Conservation (phyloP, 129 eudicot species). For the Lonicera japonica region DNA sequence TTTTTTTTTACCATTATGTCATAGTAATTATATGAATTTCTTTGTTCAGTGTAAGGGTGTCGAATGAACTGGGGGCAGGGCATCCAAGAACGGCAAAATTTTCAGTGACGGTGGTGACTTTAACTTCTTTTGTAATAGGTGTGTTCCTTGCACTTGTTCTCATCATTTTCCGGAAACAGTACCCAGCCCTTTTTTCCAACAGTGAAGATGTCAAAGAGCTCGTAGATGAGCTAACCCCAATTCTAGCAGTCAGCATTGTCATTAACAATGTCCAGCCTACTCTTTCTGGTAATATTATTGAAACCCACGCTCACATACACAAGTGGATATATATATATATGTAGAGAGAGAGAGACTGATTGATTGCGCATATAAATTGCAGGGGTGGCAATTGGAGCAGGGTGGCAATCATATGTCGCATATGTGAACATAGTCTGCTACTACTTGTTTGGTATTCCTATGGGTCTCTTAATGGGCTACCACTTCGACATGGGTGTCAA, state of each 20-base stretch:
- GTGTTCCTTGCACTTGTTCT: constrained; percentile 17
- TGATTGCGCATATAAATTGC: not conserved
- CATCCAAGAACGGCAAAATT: constrained; percentile 49
- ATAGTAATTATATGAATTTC: constrained; percentile 1
- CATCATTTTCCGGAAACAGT: constrained; percentile 19
- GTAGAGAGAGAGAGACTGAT: not conserved
- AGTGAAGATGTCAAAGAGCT: constrained; percentile 22
- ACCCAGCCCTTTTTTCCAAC: constrained; percentile 25
- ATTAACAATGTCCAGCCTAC: constrained; percentile 37
- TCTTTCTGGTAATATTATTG: constrained; percentile 20
- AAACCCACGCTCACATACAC: not conserved
- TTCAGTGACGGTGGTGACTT: constrained; percentile 26
- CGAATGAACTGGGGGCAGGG: constrained; percentile 50
- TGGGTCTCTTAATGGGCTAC: constrained; percentile 46
- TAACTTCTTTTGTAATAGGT: constrained; percentile 27
- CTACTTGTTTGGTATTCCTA: constrained; percentile 47
- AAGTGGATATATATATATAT: not conserved
- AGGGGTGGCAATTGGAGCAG: constrained; percentile 87
- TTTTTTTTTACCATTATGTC: not conserved
- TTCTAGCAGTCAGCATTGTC: constrained; percentile 28
- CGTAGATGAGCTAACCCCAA: constrained; percentile 25
- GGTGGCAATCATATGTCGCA: constrained; percentile 69
- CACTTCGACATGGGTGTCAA: constrained; percentile 40
- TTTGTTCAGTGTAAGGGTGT: constrained; percentile 48
- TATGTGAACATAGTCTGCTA: constrained; percentile 55